Conservation (phyloP, 2,329 filamentous ascomycete species). For the Fusarium heterosporum region DNA sequence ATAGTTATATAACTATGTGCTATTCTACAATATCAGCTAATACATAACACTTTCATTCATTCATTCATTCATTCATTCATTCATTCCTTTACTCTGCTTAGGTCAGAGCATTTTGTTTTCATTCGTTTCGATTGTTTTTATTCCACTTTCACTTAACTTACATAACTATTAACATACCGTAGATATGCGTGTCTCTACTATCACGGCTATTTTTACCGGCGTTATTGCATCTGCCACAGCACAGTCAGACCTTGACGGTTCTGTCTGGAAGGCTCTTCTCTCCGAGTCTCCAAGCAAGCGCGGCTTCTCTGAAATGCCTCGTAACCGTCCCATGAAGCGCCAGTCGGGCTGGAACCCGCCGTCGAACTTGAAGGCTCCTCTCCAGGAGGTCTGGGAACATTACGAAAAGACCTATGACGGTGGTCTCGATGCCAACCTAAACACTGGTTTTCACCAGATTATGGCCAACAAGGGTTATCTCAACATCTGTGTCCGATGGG, state of each 20-base stretch:
- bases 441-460: constrained; percentile 50
- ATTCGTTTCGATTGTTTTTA: constrained; percentile 4
- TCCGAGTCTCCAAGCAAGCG: constrained; percentile 12
- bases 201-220: constrained; percentile 10
- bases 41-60: neutral
- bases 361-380: constrained; percentile 13
- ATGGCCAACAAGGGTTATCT: constrained; percentile 49
- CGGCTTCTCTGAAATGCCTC: neutral
- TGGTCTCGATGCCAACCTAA: constrained; percentile 40
- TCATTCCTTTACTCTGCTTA: constrained; percentile 8
- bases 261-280: constrained; percentile 36
- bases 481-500: constrained; percentile 57
- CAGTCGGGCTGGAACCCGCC: constrained; percentile 39
- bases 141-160: neutral
- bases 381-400: constrained; percentile 36
- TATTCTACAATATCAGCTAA: too few relatives aligned
- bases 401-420: constrained; percentile 33
- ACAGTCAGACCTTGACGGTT: constrained; percentile 33
- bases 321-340: constrained; percentile 35
- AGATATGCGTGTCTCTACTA: constrained; percentile 22
- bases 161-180: neutral
- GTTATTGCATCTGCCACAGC: constrained; percentile 19
- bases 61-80: neutral
- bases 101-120: too few relatives aligned
- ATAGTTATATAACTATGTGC: too few relatives aligned